Conservation (phyloP, 176 grass and related monocot genomes). For the Oryza australiensis region DNA sequence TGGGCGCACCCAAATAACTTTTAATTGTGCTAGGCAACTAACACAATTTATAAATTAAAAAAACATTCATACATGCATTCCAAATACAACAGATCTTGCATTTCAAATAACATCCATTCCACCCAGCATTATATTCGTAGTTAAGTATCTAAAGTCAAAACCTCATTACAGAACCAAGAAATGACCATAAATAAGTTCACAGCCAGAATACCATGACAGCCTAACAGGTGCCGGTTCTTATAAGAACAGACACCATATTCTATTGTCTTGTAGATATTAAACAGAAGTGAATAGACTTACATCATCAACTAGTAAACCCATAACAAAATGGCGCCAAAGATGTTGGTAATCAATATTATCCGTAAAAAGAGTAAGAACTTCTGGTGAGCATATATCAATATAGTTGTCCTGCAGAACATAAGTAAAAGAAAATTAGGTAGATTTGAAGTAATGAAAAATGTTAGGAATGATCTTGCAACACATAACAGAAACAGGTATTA, state of each 20-base stretch:
- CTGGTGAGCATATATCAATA: conserved; percentile 96
- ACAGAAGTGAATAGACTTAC: conserved; percentile 42
- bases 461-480: background rate
- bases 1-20: too few relatives aligned
- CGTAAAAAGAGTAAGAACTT: conserved; percentile 88
- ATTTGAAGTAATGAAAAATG: background rate
- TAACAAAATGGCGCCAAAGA: conserved; percentile 94
- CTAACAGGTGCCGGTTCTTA: too few relatives aligned
- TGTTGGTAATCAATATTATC: conserved; percentile 99
- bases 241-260: conserved; percentile 14
- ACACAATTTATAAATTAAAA: too few relatives aligned
- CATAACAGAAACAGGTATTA: conserved; percentile 3
- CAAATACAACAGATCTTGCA: too few relatives aligned
- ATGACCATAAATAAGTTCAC: too few relatives aligned
- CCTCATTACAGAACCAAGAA: too few relatives aligned
- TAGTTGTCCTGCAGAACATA: conserved; percentile 70
- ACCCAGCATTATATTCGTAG: too few relatives aligned
- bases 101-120: too few relatives aligned
- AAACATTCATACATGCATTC: too few relatives aligned
- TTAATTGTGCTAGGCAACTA: too few relatives aligned
- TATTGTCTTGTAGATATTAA: conserved; percentile 8
- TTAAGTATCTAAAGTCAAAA: too few relatives aligned
- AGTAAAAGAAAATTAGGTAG: background rate
- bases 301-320: conserved; percentile 93
- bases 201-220: too few relatives aligned